Evolutionary conservation across 176 grass and related monocot genomes (phyloP).

Genomic region (Calamus simplicifolius): DNA sequence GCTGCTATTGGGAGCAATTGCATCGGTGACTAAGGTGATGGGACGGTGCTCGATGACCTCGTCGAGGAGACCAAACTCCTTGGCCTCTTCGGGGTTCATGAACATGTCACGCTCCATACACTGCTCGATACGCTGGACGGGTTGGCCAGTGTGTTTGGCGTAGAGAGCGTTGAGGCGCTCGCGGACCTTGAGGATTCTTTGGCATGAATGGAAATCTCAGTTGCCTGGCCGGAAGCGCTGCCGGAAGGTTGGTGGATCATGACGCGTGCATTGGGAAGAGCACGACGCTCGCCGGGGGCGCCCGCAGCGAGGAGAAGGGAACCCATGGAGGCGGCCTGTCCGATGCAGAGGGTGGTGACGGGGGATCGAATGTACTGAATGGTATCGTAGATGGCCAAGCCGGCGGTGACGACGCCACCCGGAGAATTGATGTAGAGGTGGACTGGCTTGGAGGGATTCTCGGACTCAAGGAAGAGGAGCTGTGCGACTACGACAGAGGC

Average conservation of each 20-base stretch:
- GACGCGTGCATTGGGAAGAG: constrained; percentile 81
- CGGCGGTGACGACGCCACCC: constrained; percentile 60
- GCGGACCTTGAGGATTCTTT: constrained; percentile 50
- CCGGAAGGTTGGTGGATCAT: constrained; percentile 98
- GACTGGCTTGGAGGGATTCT: constrained; percentile 86
- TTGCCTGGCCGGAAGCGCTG: constrained; percentile 55
- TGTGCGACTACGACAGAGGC: constrained; percentile 76
- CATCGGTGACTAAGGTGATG: constrained; percentile 31
- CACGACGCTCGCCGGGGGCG: constrained; percentile 65
- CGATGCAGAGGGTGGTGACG: constrained; percentile 83
- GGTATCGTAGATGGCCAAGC: constrained; percentile 91
- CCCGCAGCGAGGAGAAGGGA: constrained; percentile 86
- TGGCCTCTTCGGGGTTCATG: constrained; percentile 86
- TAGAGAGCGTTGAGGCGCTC: constrained; percentile 81
- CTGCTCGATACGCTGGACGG: constrained; percentile 47
- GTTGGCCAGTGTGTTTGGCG: constrained; percentile 59
- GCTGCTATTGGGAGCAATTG: constrained; percentile 17
- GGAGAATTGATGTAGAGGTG: constrained; percentile 93
- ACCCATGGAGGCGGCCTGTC: constrained; percentile 90
- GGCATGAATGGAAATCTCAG: constrained; percentile 68
- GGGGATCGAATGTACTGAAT: constrained; percentile 92
- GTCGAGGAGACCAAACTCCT: constrained; percentile 72
- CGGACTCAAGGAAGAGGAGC: constrained; percentile 94
- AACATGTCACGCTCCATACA: constrained; percentile 87
- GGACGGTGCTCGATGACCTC: constrained; percentile 83